Base-by-base conservation (phyloP, 75 land plant species). In the Ceratopteris richardii region DNA sequence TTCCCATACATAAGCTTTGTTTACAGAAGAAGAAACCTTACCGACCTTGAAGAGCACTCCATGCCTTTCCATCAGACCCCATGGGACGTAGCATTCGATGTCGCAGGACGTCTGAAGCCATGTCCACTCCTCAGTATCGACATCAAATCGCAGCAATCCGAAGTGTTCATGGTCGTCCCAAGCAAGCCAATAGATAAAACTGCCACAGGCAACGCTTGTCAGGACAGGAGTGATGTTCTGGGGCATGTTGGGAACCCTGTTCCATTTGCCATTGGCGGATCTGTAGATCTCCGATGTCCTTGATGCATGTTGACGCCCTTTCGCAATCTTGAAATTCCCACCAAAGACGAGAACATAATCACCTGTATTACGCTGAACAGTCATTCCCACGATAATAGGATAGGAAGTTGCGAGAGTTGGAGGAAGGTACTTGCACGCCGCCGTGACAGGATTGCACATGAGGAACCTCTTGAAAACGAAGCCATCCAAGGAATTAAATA, bases 401-500 rank as follows among this genome's bases (percentile, higher is more conserved):
- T 46, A 46, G 48, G 12, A 17, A 4, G 48, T 46, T 17, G 48
- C 48, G 21, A 46, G 48, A 2, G 48, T 46, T 2, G 21, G 14
- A n/a, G 48, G 48, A 4, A 46, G 48, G 14, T 46, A n/a, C 48
- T 46, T 46, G 21, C 48, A 46, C 2, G 48, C 48, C 14, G 48
- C 48, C 48, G 48, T 46, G 48, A 46, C 48, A 2, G 48, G 48
- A 17, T 46, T 46, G 48, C 48, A 46, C 21, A 46, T 46, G 48
- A 46, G 48, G 48, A 46, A 46, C 2, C 48, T 5, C 48, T 46
- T 46, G 48, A 46, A 46, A 17, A 20, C 48, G 14, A 46, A 46
- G 4, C 48, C 48, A 20, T 46, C 48, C 48, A 20, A 20, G 14
- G 48, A n/a, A 17, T 17, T 17, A 17, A 46, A 46, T 5, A 17